Evolutionary conservation across 495 filamentous ascomycete genomes (phyloP).

Genomic region (Daldinia caldariorum): DNA sequence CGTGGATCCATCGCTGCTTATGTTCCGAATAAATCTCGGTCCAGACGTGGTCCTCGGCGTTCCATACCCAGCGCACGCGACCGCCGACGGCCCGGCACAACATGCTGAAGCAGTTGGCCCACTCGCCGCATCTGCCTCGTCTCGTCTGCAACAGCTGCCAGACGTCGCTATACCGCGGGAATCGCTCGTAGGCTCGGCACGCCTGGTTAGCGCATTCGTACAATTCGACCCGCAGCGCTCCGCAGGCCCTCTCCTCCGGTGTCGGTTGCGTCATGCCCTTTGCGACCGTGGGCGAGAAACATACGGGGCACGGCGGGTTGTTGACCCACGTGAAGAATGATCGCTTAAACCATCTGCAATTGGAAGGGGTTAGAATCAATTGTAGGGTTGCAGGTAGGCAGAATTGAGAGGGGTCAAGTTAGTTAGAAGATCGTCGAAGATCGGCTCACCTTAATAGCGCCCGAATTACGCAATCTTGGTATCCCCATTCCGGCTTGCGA

Average conservation of each 20-base stretch:
- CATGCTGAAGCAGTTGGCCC: conserved; percentile 99
- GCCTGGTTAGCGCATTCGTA: conserved; percentile 79
- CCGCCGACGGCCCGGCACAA: conserved; percentile 91
- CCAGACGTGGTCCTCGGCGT: conserved; percentile 96
- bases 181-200: conserved; percentile 84
- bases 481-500: conserved; percentile 90
- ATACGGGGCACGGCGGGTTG: conserved; percentile 86
- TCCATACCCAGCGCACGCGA: conserved; percentile 98
- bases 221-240: conserved; percentile 86
- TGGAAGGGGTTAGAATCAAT: conserved; percentile 38
- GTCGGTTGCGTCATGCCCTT: conserved; percentile 84
- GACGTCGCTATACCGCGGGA: conserved; percentile 94
- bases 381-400: not conserved
- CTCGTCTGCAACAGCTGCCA: conserved; percentile 90
- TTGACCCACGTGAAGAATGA: conserved; percentile 97
- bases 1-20: conserved; percentile 94
- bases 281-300: conserved; percentile 82
- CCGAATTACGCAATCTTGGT: conserved; percentile 96
- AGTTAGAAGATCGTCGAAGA: too few species aligned
- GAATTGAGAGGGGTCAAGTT: not conserved
- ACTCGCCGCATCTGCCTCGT: conserved; percentile 89
- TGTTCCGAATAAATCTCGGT: conserved; percentile 97
- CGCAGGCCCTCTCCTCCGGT: conserved; percentile 86
- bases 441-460: conserved; percentile 78
- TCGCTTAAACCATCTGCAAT: conserved; percentile 88